Conservation (phyloP, 805 yeast genomes). For the Starmerella tilneyi region DNA sequence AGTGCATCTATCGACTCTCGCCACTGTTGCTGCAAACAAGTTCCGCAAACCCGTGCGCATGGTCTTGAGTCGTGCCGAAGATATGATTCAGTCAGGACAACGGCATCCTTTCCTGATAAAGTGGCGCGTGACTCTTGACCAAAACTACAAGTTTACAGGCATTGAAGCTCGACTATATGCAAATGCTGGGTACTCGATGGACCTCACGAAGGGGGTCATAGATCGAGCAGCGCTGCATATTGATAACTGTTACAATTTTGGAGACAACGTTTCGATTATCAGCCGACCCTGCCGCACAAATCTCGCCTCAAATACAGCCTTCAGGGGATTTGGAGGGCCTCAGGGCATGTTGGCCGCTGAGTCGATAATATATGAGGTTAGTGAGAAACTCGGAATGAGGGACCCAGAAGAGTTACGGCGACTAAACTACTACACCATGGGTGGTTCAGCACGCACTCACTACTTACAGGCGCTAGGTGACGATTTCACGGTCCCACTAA, state of each 20-base stretch:
- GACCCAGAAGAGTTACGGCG: slow-evolving; percentile 36
- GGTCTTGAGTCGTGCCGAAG: slow-evolving; percentile 36
- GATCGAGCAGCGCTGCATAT: slow-evolving; percentile 40
- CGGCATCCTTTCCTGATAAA: slow-evolving; percentile 40
- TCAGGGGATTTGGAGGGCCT: slow-evolving; percentile 43
- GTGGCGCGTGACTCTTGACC: slow-evolving; percentile 38
- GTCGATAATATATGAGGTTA: slow-evolving; percentile 34
- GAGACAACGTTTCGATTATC: slow-evolving; percentile 32
- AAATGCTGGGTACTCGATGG: slow-evolving; percentile 43
- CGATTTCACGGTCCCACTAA: slow-evolving; percentile 35
- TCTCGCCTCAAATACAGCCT: slow-evolving; percentile 41
- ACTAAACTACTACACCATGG: slow-evolving; percentile 32
- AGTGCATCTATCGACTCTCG: slow-evolving; percentile 34
- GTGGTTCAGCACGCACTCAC: slow-evolving; percentile 31
- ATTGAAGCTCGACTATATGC: slow-evolving; percentile 35
- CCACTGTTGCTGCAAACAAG: slow-evolving; percentile 38
- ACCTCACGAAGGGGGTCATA: slow-evolving; percentile 40
- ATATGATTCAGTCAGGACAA: slow-evolving; percentile 40
- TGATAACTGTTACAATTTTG: slow-evolving; percentile 38
- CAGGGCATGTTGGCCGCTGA: slow-evolving; percentile 42
- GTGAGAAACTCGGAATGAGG: slow-evolving; percentile 33
- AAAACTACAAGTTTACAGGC: slow-evolving; percentile 36
- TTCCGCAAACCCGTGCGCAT: slow-evolving; percentile 37
- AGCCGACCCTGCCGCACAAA: slow-evolving; percentile 39
- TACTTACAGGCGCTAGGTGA: slow-evolving; percentile 36